These are phyloP conservation scores for Penicillium bovifimosum DNA, from an alignment of 495 filamentous ascomycete genomes.

Conservation along the genomic window DNA sequence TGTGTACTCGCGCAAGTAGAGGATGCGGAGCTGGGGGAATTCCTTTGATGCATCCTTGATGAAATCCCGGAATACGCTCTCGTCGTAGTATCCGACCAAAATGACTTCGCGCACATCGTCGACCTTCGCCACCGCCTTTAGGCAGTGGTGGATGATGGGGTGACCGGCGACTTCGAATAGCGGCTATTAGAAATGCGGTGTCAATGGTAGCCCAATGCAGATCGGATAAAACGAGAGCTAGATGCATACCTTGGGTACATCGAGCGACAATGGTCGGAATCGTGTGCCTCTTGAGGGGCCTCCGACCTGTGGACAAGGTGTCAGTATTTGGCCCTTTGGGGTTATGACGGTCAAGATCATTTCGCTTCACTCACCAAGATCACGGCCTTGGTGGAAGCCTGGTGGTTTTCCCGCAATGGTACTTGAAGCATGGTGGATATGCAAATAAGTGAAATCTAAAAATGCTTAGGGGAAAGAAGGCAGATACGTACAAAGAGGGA, in stretches of 20 bases:
- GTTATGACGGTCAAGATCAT: background rate
- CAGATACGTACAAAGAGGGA: slow-evolving; percentile 18
- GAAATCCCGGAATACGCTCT: slow-evolving; percentile 93
- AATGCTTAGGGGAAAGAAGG: background rate
- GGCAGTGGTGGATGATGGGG: slow-evolving; percentile 95
- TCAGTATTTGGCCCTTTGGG: slow-evolving; percentile 17
- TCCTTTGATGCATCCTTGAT: slow-evolving; percentile 82
- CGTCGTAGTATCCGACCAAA: slow-evolving; percentile 98
- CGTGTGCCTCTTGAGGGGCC: slow-evolving; percentile 92
- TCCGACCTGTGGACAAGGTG: slow-evolving; percentile 61
- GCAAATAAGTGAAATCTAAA: slow-evolving; percentile 2
- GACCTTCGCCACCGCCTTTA: slow-evolving; percentile 87
- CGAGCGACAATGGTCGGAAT: slow-evolving; percentile 92
- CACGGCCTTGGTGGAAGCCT: slow-evolving; percentile 63
- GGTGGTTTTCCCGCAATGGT: slow-evolving; percentile 40
- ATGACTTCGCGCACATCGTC: slow-evolving; percentile 92
- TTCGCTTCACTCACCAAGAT: slow-evolving; percentile 51
- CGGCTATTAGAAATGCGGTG: slow-evolving; percentile 53
- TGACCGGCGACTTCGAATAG: slow-evolving; percentile 98
- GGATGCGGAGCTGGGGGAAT: slow-evolving; percentile 85
- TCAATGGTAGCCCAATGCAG: slow-evolving; percentile 3
- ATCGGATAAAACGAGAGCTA: background rate
- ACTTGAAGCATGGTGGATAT: slow-evolving; percentile 42
- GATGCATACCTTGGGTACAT: slow-evolving; percentile 80
- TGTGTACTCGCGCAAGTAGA: slow-evolving; percentile 97